These are phyloP conservation scores for Fusarium cyanostomum DNA, from an alignment of 2,329 filamentous ascomycete species.

Conservation along the genomic window DNA sequence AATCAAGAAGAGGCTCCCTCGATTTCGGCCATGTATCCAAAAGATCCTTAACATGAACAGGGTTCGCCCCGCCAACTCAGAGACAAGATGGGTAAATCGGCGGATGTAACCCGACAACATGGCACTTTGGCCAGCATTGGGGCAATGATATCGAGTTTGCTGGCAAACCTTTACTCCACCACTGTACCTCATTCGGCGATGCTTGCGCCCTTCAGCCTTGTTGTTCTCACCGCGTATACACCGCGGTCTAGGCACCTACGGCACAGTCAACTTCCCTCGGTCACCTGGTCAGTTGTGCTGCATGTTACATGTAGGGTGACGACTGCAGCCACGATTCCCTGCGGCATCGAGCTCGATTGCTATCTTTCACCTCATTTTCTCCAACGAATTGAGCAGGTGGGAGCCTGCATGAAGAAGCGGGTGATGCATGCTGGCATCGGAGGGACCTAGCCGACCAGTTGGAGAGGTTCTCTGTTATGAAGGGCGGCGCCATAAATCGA, in stretches of 20 bases:
- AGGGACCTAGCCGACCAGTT: conserved; percentile 18
- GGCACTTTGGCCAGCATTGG: conserved; percentile 5
- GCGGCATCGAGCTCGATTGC: background rate
- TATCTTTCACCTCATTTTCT: conserved; percentile 19
- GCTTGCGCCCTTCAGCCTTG: conserved; percentile 30
- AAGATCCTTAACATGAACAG: background rate
- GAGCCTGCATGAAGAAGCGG: conserved; percentile 26
- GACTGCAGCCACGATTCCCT: conserved; percentile 22
- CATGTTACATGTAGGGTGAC: conserved; percentile 37
- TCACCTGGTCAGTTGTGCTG: conserved; percentile 32
- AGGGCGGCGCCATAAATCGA: conserved; percentile 16
- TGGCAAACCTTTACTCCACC: conserved; percentile 22
- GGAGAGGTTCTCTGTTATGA: conserved; percentile 1
- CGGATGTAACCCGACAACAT: conserved; percentile 3
- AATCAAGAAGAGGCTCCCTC: background rate
- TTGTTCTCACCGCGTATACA: conserved; percentile 27
- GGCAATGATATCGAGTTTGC: conserved; percentile 13
- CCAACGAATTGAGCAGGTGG: conserved; percentile 16
- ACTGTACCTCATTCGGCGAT: conserved; percentile 11
- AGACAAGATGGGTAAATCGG: background rate
- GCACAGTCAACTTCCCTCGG: conserved; percentile 21
- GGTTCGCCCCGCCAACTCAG: conserved; percentile 3
- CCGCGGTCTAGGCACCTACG: conserved; percentile 28
- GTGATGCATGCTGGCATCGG: conserved; percentile 22
- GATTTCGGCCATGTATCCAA: background rate